Percentiles rank a stretch among this genome's conserved stretches.
These are phyloP conservation scores for Biscogniauxia sp. DNA, from an alignment of 2,329 filamentous ascomycete species.

Conservation along the genomic window DNA sequence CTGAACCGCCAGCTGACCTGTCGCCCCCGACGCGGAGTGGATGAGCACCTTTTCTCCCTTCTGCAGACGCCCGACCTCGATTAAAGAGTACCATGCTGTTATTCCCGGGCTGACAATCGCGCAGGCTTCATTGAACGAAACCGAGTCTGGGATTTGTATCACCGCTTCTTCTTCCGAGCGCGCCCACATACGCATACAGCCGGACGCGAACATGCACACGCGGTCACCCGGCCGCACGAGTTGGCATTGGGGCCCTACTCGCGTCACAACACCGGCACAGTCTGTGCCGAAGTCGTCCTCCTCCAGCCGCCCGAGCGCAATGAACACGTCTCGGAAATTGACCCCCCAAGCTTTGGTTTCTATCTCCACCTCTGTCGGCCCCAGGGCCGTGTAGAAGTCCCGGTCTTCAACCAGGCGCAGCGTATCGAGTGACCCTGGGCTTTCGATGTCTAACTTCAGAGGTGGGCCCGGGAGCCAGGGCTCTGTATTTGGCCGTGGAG, in stretches of 20 bases:
- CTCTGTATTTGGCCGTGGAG: neutral
- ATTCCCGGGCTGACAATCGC: neutral
- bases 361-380: constrained; percentile 18
- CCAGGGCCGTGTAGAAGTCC: constrained; percentile 1
- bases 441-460: constrained; percentile 3
- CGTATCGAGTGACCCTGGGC: constrained; percentile 15
- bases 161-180: neutral
- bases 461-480: constrained; percentile 8
- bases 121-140: neutral
- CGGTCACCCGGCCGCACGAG: neutral
- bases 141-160: neutral
- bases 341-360: constrained; percentile 7
- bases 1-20: constrained; percentile 29
- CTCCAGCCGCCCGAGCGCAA: constrained; percentile 3
- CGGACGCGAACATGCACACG: neutral
- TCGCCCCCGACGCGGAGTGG: constrained; percentile 28
- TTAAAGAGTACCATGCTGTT: constrained; percentile 2
- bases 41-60: constrained; percentile 9
- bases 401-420: constrained; percentile 16
- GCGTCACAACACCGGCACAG: constrained; percentile 9
- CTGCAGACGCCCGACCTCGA: neutral
- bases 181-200: constrained; percentile 1
- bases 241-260: neutral
- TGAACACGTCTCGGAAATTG: constrained; percentile 12
- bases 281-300: constrained; percentile 3